Conservation (phyloP, 768 basidiomycete genomes). For the Termitomyces sp. region DNA sequence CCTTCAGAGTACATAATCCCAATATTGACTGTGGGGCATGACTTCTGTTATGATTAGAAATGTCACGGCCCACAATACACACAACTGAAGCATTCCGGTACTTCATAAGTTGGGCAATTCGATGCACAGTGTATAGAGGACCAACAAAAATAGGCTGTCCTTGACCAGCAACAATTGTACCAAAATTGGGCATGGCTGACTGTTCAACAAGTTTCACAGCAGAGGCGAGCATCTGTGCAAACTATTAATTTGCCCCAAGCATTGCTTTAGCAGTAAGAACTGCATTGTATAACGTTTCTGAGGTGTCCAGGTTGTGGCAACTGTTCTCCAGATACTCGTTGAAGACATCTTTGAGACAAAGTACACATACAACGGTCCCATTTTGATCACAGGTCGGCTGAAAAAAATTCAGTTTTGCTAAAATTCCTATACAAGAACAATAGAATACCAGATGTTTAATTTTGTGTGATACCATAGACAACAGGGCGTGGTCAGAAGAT, state of each 20-base stretch:
- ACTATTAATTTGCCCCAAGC: background rate
- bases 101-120: constrained; percentile 4
- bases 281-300: background rate
- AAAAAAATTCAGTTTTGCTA: background rate
- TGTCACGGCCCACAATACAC: constrained; percentile 1
- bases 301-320: background rate
- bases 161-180: background rate
- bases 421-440: background rate
- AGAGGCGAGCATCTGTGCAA: constrained; percentile 1
- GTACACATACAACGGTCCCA: background rate
- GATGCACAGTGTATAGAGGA: background rate
- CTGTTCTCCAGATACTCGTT: background rate
- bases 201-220: background rate
- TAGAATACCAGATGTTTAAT: constrained; percentile 3
- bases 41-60: background rate
- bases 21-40: background rate
- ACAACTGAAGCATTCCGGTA: background rate
- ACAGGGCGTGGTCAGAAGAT: background rate
- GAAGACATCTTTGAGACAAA: constrained; percentile 3
- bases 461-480: constrained; percentile 3
- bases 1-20: constrained; percentile 1
- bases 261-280: background rate
- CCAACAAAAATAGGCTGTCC: background rate
- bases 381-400: constrained; percentile 1
- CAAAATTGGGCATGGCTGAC: constrained; percentile 2